These are phyloP conservation scores for Vigna reflexopilosa DNA, from an alignment of 306 rosid species.

Conservation along the genomic window DNA sequence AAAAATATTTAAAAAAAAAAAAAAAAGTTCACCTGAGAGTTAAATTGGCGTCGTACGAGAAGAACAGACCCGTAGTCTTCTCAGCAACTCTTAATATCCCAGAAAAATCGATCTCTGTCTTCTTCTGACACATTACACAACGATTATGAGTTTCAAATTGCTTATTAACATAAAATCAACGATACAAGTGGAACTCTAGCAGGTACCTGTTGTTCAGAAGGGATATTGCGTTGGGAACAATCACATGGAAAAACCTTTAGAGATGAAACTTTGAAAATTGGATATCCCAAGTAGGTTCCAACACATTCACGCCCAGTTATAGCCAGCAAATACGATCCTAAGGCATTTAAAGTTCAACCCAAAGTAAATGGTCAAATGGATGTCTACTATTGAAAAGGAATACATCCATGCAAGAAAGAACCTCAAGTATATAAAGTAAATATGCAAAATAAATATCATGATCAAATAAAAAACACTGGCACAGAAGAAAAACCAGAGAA, in stretches of 20 bases:
- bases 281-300: constrained; percentile 91
- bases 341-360: constrained; percentile 20
- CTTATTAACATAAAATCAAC: constrained; percentile 39
- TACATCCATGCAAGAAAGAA: not conserved
- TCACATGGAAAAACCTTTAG: constrained; percentile 88
- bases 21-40: constrained; percentile 81
- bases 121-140: constrained; percentile 66
- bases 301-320: constrained; percentile 71
- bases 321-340: constrained; percentile 87
- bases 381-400: constrained; percentile 18
- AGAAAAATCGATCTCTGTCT: constrained; percentile 82
- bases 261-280: constrained; percentile 72
- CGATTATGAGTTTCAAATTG: constrained; percentile 42
- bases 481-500: not conserved
- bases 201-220: constrained; percentile 79
- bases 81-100: constrained; percentile 78
- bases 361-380: constrained; percentile 30
- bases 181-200: constrained; percentile 30
- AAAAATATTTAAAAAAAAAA: constrained; percentile 24
- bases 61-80: constrained; percentile 86
- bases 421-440: not conserved
- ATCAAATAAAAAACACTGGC: constrained; percentile 23
- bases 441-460: constrained; percentile 17
- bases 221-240: constrained; percentile 65
- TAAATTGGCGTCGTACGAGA: constrained; percentile 87